A percentile compares a stretch with the other conserved stretches of the same genome.
These are phyloP conservation scores for Puccinia coronata DNA, from an alignment of 1,284 basidiomycete species.

Conservation along the genomic window DNA sequence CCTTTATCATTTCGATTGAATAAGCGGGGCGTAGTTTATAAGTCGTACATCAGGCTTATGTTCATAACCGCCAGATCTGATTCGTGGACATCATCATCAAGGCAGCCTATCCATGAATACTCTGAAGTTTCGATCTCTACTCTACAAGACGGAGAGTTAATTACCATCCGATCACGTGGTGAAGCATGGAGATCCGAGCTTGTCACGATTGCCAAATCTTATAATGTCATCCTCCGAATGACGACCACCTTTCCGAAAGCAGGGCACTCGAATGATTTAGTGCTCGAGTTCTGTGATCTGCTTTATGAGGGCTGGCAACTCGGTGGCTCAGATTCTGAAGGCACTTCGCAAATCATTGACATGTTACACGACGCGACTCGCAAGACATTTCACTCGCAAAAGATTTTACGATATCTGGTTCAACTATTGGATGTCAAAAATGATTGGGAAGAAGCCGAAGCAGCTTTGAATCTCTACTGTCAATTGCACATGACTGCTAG, in stretches of 20 bases:
- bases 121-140: constrained; percentile 18
- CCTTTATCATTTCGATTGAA: constrained; percentile 35
- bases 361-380: constrained; percentile 87
- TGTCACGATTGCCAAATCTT: constrained; percentile 8
- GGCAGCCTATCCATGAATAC: constrained; percentile 2
- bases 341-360: constrained; percentile 60
- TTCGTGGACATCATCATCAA: constrained; percentile 19
- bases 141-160: constrained; percentile 10
- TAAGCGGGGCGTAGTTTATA: constrained; percentile 30
- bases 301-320: constrained; percentile 42
- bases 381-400: constrained; percentile 84
- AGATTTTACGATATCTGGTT: constrained; percentile 77
- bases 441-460: constrained; percentile 69
- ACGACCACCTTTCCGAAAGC: constrained; percentile 28
- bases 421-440: constrained; percentile 68
- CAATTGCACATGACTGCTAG: constrained; percentile 66
- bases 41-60: constrained; percentile 43
- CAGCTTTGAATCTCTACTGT: constrained; percentile 77
- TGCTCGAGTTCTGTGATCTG: constrained; percentile 43
- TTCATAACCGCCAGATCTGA: constrained; percentile 21
- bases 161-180: neutral
- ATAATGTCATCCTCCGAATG: constrained; percentile 16
- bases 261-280: constrained; percentile 18
- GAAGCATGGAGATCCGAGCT: constrained; percentile 34
- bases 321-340: constrained; percentile 47